Percentiles rank a stretch among this genome's conserved stretches.
These are phyloP conservation scores for Camellia oleifera DNA, from an alignment of 179 eudicot genomes.

Conservation along the genomic window DNA sequence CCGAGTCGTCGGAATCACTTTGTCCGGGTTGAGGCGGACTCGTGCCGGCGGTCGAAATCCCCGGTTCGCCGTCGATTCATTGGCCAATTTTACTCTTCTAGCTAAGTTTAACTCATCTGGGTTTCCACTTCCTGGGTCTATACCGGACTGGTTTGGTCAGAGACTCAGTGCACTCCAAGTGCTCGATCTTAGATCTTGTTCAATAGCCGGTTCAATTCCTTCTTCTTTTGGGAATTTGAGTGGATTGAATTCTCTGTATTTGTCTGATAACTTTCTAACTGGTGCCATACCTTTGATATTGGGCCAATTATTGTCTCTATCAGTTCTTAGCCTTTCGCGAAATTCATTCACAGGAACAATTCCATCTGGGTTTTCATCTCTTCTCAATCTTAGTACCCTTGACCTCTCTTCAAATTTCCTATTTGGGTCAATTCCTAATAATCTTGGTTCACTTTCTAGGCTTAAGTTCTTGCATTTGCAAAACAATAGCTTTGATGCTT, in stretches of 20 bases:
- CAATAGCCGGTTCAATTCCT: constrained; percentile 57
- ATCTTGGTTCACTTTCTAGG: constrained; percentile 45
- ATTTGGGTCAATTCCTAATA: constrained; percentile 54
- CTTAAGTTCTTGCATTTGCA: constrained; percentile 52
- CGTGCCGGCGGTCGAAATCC: constrained; percentile 47
- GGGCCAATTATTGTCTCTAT: constrained; percentile 42
- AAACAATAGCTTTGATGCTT: constrained; percentile 42
- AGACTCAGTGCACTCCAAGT: constrained; percentile 44
- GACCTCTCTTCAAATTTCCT: constrained; percentile 61
- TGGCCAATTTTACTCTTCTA: constrained; percentile 49
- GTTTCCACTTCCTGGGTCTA: constrained; percentile 53
- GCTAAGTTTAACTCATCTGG: constrained; percentile 55
- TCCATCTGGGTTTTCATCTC: constrained; percentile 44
- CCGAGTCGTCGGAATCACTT: constrained; percentile 46
- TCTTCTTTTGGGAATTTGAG: constrained; percentile 54
- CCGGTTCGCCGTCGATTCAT: constrained; percentile 56
- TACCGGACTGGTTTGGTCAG: constrained; percentile 77
- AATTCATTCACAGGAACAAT: constrained; percentile 59
- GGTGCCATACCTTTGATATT: constrained; percentile 53
- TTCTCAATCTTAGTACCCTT: constrained; percentile 42
- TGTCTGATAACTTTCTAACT: constrained; percentile 53
- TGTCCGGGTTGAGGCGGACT: constrained; percentile 67
- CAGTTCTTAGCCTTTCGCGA: constrained; percentile 54
- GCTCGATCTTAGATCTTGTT: constrained; percentile 66
- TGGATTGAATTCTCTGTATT: constrained; percentile 31